Conservation (phyloP, 202 grass and related monocot species). For the Schoenoplectus tabernaemontani region DNA sequence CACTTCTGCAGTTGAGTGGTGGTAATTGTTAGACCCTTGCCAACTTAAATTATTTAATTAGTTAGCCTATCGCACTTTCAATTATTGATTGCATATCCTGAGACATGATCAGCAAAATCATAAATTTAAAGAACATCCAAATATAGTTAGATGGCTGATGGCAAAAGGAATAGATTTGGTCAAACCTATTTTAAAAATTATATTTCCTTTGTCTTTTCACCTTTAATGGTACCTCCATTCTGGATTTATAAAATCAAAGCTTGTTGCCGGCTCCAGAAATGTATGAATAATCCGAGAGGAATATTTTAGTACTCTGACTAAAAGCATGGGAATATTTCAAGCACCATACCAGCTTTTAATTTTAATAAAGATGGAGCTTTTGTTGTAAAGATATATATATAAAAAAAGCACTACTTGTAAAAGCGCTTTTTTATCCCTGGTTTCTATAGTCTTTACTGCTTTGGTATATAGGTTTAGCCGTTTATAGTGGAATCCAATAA, state of each 20-base stretch:
- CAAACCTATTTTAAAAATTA: conserved; percentile 15
- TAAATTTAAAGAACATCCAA: background rate
- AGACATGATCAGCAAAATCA: conserved; percentile 7
- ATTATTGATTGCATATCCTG: conserved; percentile 6
- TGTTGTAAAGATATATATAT: conserved; percentile 18
- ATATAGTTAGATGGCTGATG: background rate
- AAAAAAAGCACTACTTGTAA: conserved; percentile 12
- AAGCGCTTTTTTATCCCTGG: conserved; percentile 16
- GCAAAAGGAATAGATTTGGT: conserved; percentile 13
- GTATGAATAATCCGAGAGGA: background rate
- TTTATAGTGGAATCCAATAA: conserved; percentile 15
- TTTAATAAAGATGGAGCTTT: conserved; percentile 25
- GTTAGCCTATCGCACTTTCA: background rate
- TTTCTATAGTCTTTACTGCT: conserved; percentile 18
- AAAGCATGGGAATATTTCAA: conserved; percentile 22
- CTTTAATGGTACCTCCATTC: conserved; percentile 10
- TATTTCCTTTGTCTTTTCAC: background rate
- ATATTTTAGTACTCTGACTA: background rate
- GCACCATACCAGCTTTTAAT: conserved; percentile 20
- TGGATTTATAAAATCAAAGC: conserved; percentile 12
- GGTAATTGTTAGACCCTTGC: background rate
- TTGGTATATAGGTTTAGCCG: conserved; percentile 10
- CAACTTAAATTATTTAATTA: background rate
- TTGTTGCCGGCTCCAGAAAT: background rate
- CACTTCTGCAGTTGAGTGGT: background rate